Conservation (phyloP, 495 filamentous ascomycete species). For the Aspergillus bertholletiae region DNA sequence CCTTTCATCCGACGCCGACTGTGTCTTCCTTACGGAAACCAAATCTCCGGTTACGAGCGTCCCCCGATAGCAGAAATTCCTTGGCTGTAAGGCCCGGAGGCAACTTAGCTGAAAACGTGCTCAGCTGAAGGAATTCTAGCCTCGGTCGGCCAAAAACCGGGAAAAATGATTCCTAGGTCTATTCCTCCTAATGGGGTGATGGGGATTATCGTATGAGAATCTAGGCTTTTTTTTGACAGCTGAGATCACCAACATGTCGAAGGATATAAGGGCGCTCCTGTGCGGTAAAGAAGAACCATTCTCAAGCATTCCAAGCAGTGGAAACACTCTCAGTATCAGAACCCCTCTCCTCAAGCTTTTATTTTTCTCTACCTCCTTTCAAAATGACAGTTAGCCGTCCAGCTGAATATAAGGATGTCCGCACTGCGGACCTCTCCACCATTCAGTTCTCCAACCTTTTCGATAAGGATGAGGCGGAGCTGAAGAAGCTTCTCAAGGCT, state of each 20-base stretch:
- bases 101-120: background rate
- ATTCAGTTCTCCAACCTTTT: background rate
- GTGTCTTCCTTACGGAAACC: background rate
- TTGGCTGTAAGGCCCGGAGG: background rate
- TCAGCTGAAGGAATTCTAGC: background rate
- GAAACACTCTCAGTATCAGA: background rate
- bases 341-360: background rate
- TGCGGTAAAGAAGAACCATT: background rate
- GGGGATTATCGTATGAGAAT: background rate
- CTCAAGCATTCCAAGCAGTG: background rate
- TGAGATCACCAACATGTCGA: background rate
- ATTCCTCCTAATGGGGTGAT: background rate
- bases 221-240: background rate
- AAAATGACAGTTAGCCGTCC: background rate
- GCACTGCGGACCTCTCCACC: background rate
- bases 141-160: background rate
- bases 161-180: background rate
- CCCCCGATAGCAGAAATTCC: no score
- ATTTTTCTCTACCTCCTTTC: background rate
- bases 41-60: background rate
- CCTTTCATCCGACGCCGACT: background rate
- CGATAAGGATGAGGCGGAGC: background rate
- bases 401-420: background rate
- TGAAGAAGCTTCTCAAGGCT: constrained; percentile 28
- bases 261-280: background rate